Base-by-base conservation (phyloP, 495 filamentous ascomycete species). In the Neurospora africana region DNA sequence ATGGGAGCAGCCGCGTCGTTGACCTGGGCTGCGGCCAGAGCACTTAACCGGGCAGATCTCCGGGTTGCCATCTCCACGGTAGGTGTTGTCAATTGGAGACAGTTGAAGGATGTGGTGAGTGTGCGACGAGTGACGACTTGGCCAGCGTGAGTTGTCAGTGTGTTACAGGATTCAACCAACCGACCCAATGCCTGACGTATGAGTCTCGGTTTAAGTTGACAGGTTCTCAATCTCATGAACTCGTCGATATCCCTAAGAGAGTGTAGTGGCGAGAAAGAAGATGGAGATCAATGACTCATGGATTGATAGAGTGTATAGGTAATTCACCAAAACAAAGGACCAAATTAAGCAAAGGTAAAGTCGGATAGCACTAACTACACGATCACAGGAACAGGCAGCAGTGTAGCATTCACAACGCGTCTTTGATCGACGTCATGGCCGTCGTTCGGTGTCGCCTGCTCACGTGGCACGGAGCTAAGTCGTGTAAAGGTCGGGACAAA, bases 21-120 rank as follows among this genome's bases (percentile, higher is more conserved):
- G 17, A 70, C 35, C 38, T 71, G 74, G 67, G 65, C 70, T 23
- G 75, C 74, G 68, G 82, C 78, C 35, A 83, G 76, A 37, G 85
- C 83, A 70, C 85, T 85, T 68, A 91, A 76, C 40, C 89, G 86
- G 19, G 87, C 83, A 21, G 89, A 91, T 70, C 88, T 84, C 71
- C 89, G 83, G 36, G 86, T 82, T 69, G 87, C 82, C 88, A 90
- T 88, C 41, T 68, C 79, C 37, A 4, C n/a, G 13, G 41, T 9
- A 21, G 11, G 15, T 44, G 41, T 69, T 15, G 23, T 21, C 27
- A 37, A 38, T 44, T 23, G 5, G 21, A 47, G 37, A 33, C 36
- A 23, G 13, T 3, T 40, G n/a, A 6, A 15, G 0, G 35, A 53
- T 58, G 39, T 27, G 13, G 19, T 11, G 39, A 38, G 27, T 13